Conservation (phyloP, 2,329 filamentous ascomycete genomes). For the Hawksworthiomyces lignivorus region DNA sequence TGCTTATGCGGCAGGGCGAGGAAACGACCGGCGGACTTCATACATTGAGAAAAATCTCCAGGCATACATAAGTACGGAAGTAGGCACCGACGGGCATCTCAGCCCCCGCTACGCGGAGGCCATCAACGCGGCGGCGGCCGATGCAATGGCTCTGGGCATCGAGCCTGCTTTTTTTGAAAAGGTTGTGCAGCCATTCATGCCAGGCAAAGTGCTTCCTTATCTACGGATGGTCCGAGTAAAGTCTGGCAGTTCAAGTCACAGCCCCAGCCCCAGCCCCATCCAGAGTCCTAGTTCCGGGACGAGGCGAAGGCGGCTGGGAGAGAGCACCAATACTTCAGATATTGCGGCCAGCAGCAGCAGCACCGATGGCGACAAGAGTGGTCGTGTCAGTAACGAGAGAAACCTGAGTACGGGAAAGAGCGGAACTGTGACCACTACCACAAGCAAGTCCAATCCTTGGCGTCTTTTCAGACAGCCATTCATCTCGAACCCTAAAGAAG, state of each 20-base stretch:
- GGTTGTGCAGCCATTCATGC: slow-evolving; percentile 5
- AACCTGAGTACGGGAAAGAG: too few species aligned
- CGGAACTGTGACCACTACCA: too few species aligned
- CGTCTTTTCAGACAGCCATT: too few species aligned
- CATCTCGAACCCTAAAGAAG: too few species aligned
- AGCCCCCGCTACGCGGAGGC: slow-evolving; percentile 1
- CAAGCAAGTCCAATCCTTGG: too few species aligned
- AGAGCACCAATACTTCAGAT: too few species aligned
- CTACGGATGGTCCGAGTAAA: not conserved
- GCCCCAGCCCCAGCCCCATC: too few species aligned
- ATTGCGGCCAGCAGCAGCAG: too few species aligned
- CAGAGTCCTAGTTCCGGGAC: too few species aligned
- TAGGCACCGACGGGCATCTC: not conserved
- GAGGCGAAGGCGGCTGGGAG: too few species aligned
- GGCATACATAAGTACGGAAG: not conserved
- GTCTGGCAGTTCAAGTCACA: not conserved
- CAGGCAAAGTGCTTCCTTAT: not conserved
- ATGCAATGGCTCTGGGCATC: slow-evolving; percentile 9
- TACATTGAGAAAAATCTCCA: not conserved
- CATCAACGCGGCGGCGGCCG: slow-evolving; percentile 2
- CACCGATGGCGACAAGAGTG: too few species aligned
- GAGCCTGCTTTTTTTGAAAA: slow-evolving; percentile 1
- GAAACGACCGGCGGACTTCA: not conserved
- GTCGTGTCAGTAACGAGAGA: too few species aligned
- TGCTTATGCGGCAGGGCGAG: not conserved